phyloP scores from a whole-genome alignment of 768 basidiomycete genomes.

The Fibroporia radiculosa region DNA sequence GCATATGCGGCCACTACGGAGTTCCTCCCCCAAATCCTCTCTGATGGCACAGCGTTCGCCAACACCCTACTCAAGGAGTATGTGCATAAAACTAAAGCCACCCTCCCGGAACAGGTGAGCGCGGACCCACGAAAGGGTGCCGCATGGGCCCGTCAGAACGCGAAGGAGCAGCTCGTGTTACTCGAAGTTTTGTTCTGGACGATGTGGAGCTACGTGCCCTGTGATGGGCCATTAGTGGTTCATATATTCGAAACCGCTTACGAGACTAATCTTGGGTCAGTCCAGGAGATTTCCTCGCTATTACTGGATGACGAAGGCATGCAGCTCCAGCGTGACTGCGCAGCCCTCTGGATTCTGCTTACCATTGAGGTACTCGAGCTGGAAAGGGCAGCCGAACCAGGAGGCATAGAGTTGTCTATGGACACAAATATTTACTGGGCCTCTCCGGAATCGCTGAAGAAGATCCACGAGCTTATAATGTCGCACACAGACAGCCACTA shows the following conservation, averaged over 20 bases:
- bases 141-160: slow-evolving; percentile 67
- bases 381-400: slow-evolving; percentile 54
- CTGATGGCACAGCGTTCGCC: slow-evolving; percentile 59
- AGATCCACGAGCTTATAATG: slow-evolving; percentile 61
- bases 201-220: slow-evolving; percentile 70
- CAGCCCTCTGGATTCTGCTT: slow-evolving; percentile 72
- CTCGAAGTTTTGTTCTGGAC: slow-evolving; percentile 87
- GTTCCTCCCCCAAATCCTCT: slow-evolving; percentile 51
- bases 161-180: slow-evolving; percentile 70
- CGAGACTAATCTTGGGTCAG: slow-evolving; percentile 52
- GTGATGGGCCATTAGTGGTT: slow-evolving; percentile 55
- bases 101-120: slow-evolving; percentile 34
- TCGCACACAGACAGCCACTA: slow-evolving; percentile 56
- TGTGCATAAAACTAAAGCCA: slow-evolving; percentile 40
- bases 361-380: slow-evolving; percentile 76
- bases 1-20: slow-evolving; percentile 46
- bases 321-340: slow-evolving; percentile 57
- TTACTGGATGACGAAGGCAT: slow-evolving; percentile 69
- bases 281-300: slow-evolving; percentile 54
- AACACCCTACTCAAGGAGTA: slow-evolving; percentile 55
- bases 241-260: slow-evolving; percentile 61
- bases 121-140: slow-evolving; percentile 51
- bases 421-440: slow-evolving; percentile 49
- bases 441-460: slow-evolving; percentile 53
- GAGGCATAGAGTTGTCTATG: slow-evolving; percentile 39